phyloP scores from a whole-genome alignment of 2,329 filamentous ascomycete species.

The Botrytis galanthina region DNA sequence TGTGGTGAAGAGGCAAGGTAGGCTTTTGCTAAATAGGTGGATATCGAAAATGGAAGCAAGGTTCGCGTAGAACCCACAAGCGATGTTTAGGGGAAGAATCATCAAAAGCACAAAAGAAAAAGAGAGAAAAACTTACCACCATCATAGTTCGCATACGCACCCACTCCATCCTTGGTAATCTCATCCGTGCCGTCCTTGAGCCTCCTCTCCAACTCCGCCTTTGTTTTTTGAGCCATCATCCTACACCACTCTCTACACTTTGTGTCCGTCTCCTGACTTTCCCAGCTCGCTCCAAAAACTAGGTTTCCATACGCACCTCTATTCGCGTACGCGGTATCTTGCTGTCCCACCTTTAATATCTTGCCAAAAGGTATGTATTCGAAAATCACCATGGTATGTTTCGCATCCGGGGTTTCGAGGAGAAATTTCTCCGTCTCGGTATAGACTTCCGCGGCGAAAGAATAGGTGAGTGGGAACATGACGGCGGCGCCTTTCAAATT shows the following conservation, averaged over 20 bases:
- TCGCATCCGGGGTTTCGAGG: conserved; percentile 25
- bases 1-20: background rate
- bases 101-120: background rate
- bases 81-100: background rate
- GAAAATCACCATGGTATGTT: conserved; percentile 27
- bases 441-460: conserved; percentile 28
- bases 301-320: conserved; percentile 33
- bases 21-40: background rate
- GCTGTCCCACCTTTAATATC: conserved; percentile 27
- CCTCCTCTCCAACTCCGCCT: conserved; percentile 22
- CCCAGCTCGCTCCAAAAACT: conserved; percentile 37
- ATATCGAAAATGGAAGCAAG: background rate
- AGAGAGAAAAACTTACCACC: conserved; percentile 8
- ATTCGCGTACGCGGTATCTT: conserved; percentile 33
- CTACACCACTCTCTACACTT: conserved; percentile 29
- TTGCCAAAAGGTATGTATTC: conserved; percentile 31
- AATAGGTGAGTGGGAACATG: conserved; percentile 18
- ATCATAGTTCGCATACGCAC: conserved; percentile 22
- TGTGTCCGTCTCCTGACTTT: conserved; percentile 24
- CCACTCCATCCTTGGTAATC: conserved; percentile 15
- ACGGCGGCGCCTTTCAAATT: conserved; percentile 20
- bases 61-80: background rate
- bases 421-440: conserved; percentile 38
- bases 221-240: conserved; percentile 24
- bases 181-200: conserved; percentile 16